Base-by-base conservation (phyloP, 306 rosid species). In the Lablab purpureus region DNA sequence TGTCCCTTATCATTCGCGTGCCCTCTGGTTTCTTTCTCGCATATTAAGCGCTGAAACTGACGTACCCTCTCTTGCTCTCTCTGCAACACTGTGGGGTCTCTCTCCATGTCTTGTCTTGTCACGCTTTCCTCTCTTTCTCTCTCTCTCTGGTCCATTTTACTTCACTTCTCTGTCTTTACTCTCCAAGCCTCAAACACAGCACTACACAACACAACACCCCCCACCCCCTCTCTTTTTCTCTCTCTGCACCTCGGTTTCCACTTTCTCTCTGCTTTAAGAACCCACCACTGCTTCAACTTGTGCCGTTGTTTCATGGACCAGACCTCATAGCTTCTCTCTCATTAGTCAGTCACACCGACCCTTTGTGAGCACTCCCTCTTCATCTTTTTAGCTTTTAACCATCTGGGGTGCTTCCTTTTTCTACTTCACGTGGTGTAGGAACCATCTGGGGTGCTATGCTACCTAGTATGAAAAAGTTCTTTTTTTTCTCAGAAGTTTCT, bases 41-140 rank as follows among this genome's bases (percentile, higher is more conserved):
- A 74, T 55, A 80, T 69, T 84, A 65, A 47, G 86, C 89, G 90
- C 87, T 89, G 90, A 87, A 87, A 83, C 79, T 83, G 77, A 89
- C 90, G 90, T 86, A 83, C 86, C 67, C 66, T 67, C 8, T 60
- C 64, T 18, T n/a, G 37, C 52, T 32, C 64, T 17, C 74, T 56
- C 30, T 47, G 47, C 30, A n/a, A 58, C 75, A 13, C 55, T 71
- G 82, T 76, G 83, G 71, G 41, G 71, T 83, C 86, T 41, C 77
- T 74, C 79, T 62, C 74, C 75, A 76, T 49, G 81, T 75, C 81
- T 21, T 67, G 91, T 90, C 88, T 78, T 73, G 15, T 86, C 90
- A 85, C 62, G 10, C 52, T 67, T 51, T 54, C 62, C 76, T 83
- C 81, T 37, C 43, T 30, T n/a, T 32, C 40, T 34, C 41, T 36